Percentiles rank a stretch among this genome's conserved stretches.
Conservation (phyloP, 140 eudicot genomes). For the Stevia rebaudiana region DNA sequence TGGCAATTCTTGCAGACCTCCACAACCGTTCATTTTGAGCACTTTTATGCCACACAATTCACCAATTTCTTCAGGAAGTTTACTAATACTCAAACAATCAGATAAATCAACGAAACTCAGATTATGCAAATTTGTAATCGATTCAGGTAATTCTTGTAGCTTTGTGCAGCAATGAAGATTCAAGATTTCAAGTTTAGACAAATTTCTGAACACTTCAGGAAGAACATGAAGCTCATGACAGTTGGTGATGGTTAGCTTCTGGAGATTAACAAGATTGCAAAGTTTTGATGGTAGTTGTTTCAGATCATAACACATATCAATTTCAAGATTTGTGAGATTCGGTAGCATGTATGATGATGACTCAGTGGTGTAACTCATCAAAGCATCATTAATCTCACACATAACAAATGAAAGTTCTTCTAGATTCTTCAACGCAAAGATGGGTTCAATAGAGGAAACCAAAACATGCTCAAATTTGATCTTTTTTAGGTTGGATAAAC, state of each 20-base stretch:
- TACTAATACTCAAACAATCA: slow-evolving; percentile 30
- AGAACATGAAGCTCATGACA: slow-evolving; percentile 27
- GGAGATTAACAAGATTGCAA: slow-evolving; percentile 17
- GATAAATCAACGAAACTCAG: slow-evolving; percentile 32
- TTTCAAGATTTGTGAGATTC: slow-evolving; percentile 19
- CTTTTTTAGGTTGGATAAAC: slow-evolving; percentile 18
- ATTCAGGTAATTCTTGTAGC: slow-evolving; percentile 28
- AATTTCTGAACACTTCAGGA: slow-evolving; percentile 26
- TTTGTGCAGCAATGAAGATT: slow-evolving; percentile 32
- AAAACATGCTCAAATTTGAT: slow-evolving; percentile 37
- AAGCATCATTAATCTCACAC: slow-evolving; percentile 36
- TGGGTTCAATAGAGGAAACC: slow-evolving; percentile 18
- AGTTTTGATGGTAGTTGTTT: slow-evolving; percentile 17
- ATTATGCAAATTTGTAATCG: slow-evolving; percentile 29
- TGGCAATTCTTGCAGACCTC: slow-evolving; percentile 31
- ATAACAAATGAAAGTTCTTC: slow-evolving; percentile 33
- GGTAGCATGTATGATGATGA: slow-evolving; percentile 6
- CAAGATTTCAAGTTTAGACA: slow-evolving; percentile 25
- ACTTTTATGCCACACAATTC: slow-evolving; percentile 18
- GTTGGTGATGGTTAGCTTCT: slow-evolving; percentile 21
- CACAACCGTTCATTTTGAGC: slow-evolving; percentile 40
- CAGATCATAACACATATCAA: slow-evolving; percentile 24
- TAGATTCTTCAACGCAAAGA: slow-evolving; percentile 23
- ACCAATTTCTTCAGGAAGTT: slow-evolving; percentile 31
- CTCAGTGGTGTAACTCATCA: slow-evolving; percentile 9